Conservation (phyloP, 768 basidiomycete species). For the Crepidotus variabilis region DNA sequence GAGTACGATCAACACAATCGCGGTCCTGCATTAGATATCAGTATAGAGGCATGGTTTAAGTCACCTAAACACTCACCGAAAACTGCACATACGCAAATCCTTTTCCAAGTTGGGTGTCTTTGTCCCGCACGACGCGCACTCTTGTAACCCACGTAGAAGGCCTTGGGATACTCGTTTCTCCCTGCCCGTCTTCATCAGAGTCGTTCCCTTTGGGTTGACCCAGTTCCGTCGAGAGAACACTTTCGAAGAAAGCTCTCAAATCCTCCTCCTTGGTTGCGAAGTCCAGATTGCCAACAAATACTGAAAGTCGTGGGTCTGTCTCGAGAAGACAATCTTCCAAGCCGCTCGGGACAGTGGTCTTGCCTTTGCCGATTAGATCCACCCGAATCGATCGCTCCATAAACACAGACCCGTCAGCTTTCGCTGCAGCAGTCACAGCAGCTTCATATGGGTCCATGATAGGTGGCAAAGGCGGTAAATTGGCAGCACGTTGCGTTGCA, state of each 20-base stretch:
- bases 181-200: conserved; percentile 21
- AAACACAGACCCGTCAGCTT: conserved; percentile 69
- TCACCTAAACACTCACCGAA: conserved; percentile 44
- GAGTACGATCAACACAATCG: conserved; percentile 87
- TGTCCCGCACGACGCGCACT: conserved; percentile 87
- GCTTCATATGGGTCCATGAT: conserved; percentile 70
- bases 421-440: conserved; percentile 51
- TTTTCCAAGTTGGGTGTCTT: conserved; percentile 90
- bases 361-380: conserved; percentile 51
- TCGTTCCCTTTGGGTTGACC: conserved; percentile 44
- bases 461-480: conserved; percentile 46
- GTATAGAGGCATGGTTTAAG: conserved; percentile 1
- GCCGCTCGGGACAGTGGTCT: conserved; percentile 10
- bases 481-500: conserved; percentile 34
- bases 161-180: conserved; percentile 29
- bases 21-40: conserved; percentile 56
- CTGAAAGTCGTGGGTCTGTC: conserved; percentile 72
- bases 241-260: conserved; percentile 83
- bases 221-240: conserved; percentile 62
- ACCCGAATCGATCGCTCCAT: conserved; percentile 78
- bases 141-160: conserved; percentile 65
- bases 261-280: conserved; percentile 92
- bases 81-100: conserved; percentile 95
- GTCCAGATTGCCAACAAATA: conserved; percentile 93
- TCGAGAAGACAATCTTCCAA: conserved; percentile 24